These are phyloP conservation scores for Lotus japonicus DNA, from an alignment of 306 rosid genomes.

Conservation along the genomic window DNA sequence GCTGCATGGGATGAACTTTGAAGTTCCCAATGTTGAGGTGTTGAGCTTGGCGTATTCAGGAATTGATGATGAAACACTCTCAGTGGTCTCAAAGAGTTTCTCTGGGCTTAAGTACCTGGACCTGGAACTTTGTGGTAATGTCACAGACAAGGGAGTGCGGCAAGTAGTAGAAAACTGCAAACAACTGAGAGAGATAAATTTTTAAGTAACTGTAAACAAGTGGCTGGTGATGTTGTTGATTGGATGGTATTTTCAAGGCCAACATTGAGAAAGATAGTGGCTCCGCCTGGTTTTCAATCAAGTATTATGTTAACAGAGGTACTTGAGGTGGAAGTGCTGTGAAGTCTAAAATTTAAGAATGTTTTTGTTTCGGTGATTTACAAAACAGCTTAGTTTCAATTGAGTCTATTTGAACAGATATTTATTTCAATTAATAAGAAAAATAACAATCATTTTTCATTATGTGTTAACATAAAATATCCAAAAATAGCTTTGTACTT, in stretches of 20 bases:
- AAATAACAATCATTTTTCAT: no score
- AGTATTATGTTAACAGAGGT: not conserved
- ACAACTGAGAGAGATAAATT: slow-evolving; percentile 44
- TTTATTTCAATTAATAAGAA: no score
- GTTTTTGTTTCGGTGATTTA: not conserved
- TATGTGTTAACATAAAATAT: no score
- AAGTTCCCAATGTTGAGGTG: not conserved
- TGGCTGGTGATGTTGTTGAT: slow-evolving; percentile 31
- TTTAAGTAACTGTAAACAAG: slow-evolving; percentile 33
- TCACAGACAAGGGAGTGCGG: not conserved
- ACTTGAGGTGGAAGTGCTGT: not conserved
- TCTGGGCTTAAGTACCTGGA: not conserved
- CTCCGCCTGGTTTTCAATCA: slow-evolving; percentile 36
- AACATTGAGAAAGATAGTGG: slow-evolving; percentile 41
- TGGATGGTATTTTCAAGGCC: slow-evolving; percentile 63
- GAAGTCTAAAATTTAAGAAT: not conserved
- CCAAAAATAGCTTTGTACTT: no score
- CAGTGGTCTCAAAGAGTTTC: not conserved
- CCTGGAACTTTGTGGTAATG: not conserved
- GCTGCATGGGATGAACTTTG: slow-evolving; percentile 17
- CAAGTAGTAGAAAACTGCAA: slow-evolving; percentile 44
- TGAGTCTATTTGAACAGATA: no score
- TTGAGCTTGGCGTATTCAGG: not conserved
- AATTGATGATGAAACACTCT: not conserved
- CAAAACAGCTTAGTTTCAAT: no score